phyloP scores from a whole-genome alignment of 352 stramenopile genomes.

The Blastocystis hominis region DNA sequence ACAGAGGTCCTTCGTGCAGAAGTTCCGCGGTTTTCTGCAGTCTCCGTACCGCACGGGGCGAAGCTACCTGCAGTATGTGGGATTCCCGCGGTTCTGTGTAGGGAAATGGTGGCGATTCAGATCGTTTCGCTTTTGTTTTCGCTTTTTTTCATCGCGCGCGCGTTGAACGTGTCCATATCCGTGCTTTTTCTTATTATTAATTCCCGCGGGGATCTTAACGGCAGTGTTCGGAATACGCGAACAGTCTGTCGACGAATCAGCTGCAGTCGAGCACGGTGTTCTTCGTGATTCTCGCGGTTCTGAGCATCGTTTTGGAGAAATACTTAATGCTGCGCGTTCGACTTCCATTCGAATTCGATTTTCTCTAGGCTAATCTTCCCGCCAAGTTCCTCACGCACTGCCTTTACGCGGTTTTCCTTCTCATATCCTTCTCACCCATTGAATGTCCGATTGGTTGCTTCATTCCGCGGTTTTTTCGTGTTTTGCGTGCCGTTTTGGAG shows the following conservation, averaged over 20 bases:
- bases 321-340: background rate
- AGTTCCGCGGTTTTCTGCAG: background rate
- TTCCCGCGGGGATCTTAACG: background rate
- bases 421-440: slow-evolving; percentile 6
- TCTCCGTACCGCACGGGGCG: background rate
- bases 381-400: background rate
- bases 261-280: slow-evolving; percentile 1
- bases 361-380: background rate
- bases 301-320: background rate
- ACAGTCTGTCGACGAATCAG: slow-evolving; percentile 25
- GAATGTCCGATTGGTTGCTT: background rate
- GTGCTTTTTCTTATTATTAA: background rate
- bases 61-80: slow-evolving; percentile 15
- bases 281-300: background rate
- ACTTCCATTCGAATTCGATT: background rate
- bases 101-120: background rate
- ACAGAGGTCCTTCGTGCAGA: background rate
- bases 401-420: background rate
- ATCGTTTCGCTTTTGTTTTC: background rate
- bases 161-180: slow-evolving; percentile 14
- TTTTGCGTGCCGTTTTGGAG: background rate
- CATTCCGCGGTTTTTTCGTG: background rate
- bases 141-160: background rate
- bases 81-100: background rate
- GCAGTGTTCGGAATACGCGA: slow-evolving; percentile 9